Conservation (phyloP, 1,139 yeast species). For the Geotrichum citri-aurantii region DNA sequence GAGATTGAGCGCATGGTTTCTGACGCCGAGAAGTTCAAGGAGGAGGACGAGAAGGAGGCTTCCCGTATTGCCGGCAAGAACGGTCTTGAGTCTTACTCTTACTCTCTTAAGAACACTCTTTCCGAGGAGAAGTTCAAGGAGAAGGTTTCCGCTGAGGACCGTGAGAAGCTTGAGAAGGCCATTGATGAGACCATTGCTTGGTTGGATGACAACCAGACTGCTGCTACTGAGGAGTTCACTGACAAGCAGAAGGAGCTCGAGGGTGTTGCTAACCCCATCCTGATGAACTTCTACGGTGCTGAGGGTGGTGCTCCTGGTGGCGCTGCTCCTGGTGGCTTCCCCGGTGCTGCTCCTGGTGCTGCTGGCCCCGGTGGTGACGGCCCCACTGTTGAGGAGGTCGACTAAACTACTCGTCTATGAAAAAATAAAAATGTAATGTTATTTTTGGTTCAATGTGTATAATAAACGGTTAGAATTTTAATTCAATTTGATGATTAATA, state of each 20-base stretch:
- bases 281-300: slow-evolving; percentile 75
- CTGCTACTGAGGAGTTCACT: slow-evolving; percentile 77
- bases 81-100: slow-evolving; percentile 87
- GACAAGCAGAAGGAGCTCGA: slow-evolving; percentile 93
- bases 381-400: slow-evolving; percentile 94
- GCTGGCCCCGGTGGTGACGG: slow-evolving; percentile 42
- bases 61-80: slow-evolving; percentile 74
- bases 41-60: slow-evolving; percentile 79
- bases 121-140: slow-evolving; percentile 75
- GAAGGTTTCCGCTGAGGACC: slow-evolving; percentile 76
- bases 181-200: slow-evolving; percentile 81
- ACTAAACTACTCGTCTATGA: slow-evolving; percentile 41
- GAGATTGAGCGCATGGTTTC: slow-evolving; percentile 92
- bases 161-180: slow-evolving; percentile 72
- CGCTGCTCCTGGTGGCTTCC: slow-evolving; percentile 60
- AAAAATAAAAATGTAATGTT: not conserved
- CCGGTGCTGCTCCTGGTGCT: slow-evolving; percentile 62
- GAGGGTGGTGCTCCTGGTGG: slow-evolving; percentile 53
- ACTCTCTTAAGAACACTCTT: slow-evolving; percentile 80
- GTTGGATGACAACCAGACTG: slow-evolving; percentile 86
- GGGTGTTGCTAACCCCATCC: slow-evolving; percentile 89
- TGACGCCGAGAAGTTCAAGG: slow-evolving; percentile 82
- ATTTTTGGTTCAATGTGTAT: not conserved
- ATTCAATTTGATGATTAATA: not conserved
- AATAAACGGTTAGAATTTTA: not conserved